phyloP scores from a whole-genome alignment of 306 rosid species.

The Arachis stenosperma region DNA sequence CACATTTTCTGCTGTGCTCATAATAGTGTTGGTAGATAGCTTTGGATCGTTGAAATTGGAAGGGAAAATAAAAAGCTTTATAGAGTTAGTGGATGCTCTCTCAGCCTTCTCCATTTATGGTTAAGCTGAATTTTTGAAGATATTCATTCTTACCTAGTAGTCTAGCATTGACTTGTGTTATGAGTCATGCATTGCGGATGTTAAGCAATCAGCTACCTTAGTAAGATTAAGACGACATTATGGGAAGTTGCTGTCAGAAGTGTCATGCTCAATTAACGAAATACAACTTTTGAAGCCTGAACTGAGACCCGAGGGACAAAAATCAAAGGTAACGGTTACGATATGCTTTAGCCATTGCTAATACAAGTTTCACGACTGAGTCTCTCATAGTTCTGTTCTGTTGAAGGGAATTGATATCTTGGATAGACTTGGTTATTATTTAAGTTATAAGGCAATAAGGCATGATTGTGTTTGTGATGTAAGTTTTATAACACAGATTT shows the following conservation, averaged over 20 bases:
- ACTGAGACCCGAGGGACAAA: slow-evolving; percentile 24
- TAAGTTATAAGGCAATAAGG: neutral
- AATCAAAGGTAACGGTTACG: neutral
- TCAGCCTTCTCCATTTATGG: slow-evolving; percentile 10
- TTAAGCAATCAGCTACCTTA: neutral
- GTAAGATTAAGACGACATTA: neutral
- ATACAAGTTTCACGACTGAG: neutral
- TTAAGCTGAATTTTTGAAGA: too few relatives aligned
- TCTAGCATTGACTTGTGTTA: neutral
- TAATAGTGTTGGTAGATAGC: neutral
- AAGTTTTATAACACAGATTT: neutral
- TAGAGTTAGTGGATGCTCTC: slow-evolving; percentile 23
- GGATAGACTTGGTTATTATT: neutral
- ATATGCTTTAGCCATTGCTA: slow-evolving; percentile 4
- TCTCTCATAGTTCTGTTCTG: slow-evolving; percentile 3
- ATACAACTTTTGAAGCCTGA: slow-evolving; percentile 19
- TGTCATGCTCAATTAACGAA: slow-evolving; percentile 6
- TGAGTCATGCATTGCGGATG: slow-evolving; percentile 15
- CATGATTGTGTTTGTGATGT: slow-evolving; percentile 18
- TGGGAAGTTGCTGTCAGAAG: slow-evolving; percentile 6
- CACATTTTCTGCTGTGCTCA: neutral
- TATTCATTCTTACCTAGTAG: neutral
- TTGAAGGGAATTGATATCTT: slow-evolving; percentile 15
- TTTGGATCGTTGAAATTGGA: neutral
- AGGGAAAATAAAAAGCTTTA: neutral